These are phyloP conservation scores for Kluyveromyces nonfermentans DNA, from an alignment of 805 yeast species.

Conservation along the genomic window DNA sequence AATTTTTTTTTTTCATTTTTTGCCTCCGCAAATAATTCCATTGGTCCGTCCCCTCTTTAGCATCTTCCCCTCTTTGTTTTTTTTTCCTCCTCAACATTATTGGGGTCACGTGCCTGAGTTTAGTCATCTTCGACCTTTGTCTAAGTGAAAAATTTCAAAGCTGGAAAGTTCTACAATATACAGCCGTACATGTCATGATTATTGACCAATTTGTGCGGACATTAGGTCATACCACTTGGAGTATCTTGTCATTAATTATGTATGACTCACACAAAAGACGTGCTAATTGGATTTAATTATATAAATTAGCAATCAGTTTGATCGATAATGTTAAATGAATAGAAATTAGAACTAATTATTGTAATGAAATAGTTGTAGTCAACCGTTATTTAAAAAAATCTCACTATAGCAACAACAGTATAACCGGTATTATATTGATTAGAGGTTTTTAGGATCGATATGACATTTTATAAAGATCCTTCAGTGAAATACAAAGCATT, in stretches of 20 bases:
- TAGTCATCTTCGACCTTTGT: no score
- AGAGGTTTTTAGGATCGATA: not conserved
- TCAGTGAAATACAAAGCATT: slow-evolving; percentile 53
- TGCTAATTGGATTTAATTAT: no score
- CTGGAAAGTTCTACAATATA: not conserved
- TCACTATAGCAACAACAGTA: no score
- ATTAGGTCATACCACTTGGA: not conserved
- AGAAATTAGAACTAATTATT: no score
- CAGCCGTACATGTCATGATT: not conserved
- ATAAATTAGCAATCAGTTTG: no score
- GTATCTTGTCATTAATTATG: not conserved
- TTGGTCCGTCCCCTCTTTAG: not conserved
- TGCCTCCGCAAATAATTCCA: no score
- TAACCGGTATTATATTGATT: no score
- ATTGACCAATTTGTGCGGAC: slow-evolving; percentile 5
- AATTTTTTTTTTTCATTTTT: not conserved
- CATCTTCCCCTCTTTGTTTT: not conserved
- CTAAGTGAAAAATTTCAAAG: not conserved
- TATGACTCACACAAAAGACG: not conserved
- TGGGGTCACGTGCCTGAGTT: no score
- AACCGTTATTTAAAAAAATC: no score
- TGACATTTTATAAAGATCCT: slow-evolving; percentile 42
- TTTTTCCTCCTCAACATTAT: not conserved
- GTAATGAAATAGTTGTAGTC: no score
- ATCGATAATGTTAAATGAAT: no score